Conservation (phyloP, 2,329 filamentous ascomycete genomes). For the Neophaeococcomyces aloes region DNA sequence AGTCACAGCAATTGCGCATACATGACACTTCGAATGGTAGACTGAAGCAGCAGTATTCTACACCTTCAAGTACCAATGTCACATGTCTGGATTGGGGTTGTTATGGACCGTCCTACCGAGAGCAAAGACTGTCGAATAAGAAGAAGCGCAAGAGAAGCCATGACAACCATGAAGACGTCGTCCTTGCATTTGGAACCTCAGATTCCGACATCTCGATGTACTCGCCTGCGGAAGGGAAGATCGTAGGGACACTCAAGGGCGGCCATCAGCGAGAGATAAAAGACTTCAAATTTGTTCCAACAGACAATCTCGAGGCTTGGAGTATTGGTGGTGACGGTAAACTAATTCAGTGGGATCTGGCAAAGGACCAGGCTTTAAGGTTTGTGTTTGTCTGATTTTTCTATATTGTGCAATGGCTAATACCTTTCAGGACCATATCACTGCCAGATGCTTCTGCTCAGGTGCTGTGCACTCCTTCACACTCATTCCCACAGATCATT, state of each 20-base stretch:
- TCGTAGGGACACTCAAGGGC: constrained; percentile 35
- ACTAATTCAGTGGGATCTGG: constrained; percentile 43
- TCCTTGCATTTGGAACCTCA: constrained; percentile 41
- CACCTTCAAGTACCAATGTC: constrained; percentile 37
- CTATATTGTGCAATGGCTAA: constrained; percentile 6
- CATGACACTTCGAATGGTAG: constrained; percentile 42
- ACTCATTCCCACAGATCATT: constrained; percentile 34
- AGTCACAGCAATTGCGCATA: constrained; percentile 42
- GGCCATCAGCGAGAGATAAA: constrained; percentile 39
- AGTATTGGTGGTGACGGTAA: constrained; percentile 44
- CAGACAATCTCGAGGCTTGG: constrained; percentile 42
- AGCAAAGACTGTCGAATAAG: constrained; percentile 32
- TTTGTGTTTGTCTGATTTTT: constrained; percentile 22
- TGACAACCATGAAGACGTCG: constrained; percentile 31
- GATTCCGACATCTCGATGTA: constrained; percentile 41
- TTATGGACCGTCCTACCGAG: constrained; percentile 24
- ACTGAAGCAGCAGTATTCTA: constrained; percentile 41
- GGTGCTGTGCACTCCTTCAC: constrained; percentile 32
- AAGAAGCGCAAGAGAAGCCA: constrained; percentile 42
- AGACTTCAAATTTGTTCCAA: constrained; percentile 42
- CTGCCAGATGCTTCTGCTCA: constrained; percentile 33
- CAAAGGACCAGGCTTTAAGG: constrained; percentile 34
- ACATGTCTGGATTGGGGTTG: constrained; percentile 44
- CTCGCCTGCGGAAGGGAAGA: constrained; percentile 38
- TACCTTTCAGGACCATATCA: constrained; percentile 30